phyloP scores from a whole-genome alignment of 257 asterid species.

The Lycium ferocissimum region DNA sequence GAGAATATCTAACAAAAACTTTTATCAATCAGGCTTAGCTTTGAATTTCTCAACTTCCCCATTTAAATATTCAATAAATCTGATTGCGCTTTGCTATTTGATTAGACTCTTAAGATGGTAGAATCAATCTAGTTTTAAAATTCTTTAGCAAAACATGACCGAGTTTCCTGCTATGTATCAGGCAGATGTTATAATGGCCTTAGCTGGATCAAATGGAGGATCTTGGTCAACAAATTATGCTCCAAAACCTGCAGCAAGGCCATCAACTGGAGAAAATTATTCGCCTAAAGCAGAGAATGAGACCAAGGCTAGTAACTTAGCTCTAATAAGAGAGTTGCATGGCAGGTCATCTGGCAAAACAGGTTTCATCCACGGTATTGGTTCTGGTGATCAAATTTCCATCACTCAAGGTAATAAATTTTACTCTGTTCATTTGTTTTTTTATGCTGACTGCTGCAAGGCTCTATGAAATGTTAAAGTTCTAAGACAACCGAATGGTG shows the following conservation, averaged over 20 bases:
- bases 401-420: slow-evolving; percentile 30
- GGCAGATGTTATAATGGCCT: slow-evolving; percentile 92
- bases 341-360: slow-evolving; percentile 50
- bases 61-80: background rate
- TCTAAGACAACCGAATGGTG: background rate
- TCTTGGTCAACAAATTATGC: slow-evolving; percentile 80
- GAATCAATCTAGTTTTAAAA: background rate
- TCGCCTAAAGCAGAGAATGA: slow-evolving; percentile 43
- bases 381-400: slow-evolving; percentile 46
- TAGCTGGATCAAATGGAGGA: slow-evolving; percentile 91
- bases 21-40: too few relatives aligned
- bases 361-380: slow-evolving; percentile 49
- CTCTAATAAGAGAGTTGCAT: slow-evolving; percentile 52
- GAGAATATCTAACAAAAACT: too few relatives aligned
- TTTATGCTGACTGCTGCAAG: background rate
- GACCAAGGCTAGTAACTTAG: slow-evolving; percentile 34
- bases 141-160: background rate
- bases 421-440: background rate
- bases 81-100: background rate
- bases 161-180: slow-evolving; percentile 41
- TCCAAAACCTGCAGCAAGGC: slow-evolving; percentile 49
- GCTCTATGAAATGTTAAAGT: background rate
- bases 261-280: slow-evolving; percentile 54
- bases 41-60: background rate
- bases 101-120: background rate